A percentile compares a stretch with the other conserved stretches of the same genome.
Evolutionary conservation across 2,329 filamentous ascomycete genomes (phyloP).

Genomic region (Cladophialophora carrionii): DNA sequence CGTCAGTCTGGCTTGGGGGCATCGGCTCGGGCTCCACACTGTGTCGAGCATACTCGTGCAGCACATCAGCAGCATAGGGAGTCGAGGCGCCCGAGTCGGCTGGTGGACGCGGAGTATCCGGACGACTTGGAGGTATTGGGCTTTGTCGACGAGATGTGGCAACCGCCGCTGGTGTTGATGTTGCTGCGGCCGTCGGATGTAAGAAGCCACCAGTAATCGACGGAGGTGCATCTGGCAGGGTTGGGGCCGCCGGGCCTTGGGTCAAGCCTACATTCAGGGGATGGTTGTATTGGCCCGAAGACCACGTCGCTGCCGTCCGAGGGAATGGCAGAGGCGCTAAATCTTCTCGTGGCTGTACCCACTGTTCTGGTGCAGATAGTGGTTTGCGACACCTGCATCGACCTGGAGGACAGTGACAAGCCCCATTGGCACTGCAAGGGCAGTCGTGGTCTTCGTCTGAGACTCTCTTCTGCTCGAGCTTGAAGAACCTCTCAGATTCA

Average conservation of each 20-base stretch:
- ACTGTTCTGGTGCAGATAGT: neutral
- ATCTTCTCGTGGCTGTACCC: neutral
- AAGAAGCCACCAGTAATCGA: neutral
- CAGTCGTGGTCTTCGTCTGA: neutral
- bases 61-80: slow-evolving; percentile 17
- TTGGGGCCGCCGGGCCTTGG: neutral
- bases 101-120: slow-evolving; percentile 25
- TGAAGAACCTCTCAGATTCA: neutral
- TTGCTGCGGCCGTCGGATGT: neutral
- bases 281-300: neutral
- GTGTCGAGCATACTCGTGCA: slow-evolving; percentile 18
- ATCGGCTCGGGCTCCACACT: slow-evolving; percentile 26
- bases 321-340: neutral
- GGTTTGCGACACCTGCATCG: neutral
- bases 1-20: slow-evolving; percentile 10
- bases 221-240: neutral
- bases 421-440: neutral
- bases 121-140: slow-evolving; percentile 9
- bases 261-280: neutral
- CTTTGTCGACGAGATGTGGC: neutral
- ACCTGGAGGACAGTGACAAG: neutral
- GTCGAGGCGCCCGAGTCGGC: neutral
- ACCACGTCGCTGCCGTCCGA: neutral
- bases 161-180: neutral
- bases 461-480: neutral